phyloP scores from a whole-genome alignment of 352 stramenopile genomes.

The Phytophthora quininea region DNA sequence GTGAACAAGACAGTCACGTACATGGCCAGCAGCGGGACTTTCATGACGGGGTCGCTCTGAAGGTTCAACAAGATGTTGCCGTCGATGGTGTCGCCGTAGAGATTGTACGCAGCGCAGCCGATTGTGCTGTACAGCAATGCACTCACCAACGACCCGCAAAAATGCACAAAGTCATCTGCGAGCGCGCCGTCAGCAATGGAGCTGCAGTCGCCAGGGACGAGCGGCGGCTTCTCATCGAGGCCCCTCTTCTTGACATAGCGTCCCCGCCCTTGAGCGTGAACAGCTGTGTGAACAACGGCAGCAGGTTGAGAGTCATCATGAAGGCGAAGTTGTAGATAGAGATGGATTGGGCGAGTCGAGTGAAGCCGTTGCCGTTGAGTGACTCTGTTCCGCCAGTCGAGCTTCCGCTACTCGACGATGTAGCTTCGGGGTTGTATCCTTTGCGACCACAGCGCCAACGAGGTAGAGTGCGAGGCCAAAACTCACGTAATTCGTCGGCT shows the following conservation, averaged over 20 bases:
- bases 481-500: conserved; percentile 69
- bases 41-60: conserved; percentile 44
- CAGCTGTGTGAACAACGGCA: conserved; percentile 74
- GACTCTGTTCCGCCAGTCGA: background rate
- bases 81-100: conserved; percentile 54
- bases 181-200: conserved; percentile 24
- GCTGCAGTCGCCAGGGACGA: conserved; percentile 23
- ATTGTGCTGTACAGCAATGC: conserved; percentile 58
- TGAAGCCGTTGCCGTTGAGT: conserved; percentile 25
- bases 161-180: conserved; percentile 56
- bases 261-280: conserved; percentile 29
- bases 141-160: conserved; percentile 41
- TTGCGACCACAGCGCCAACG: conserved; percentile 43
- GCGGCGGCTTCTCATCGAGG: conserved; percentile 40
- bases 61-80: conserved; percentile 66
- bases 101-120: conserved; percentile 42
- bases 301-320: conserved; percentile 80
- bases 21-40: conserved; percentile 47
- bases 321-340: conserved; percentile 86
- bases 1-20: conserved; percentile 52
- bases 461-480: conserved; percentile 67
- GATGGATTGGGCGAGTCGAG: conserved; percentile 52
- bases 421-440: background rate
- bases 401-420: background rate
- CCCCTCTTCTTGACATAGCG: conserved; percentile 29